These are phyloP conservation scores for Corynascus novoguineensis DNA, from an alignment of 495 filamentous ascomycete genomes.

Conservation along the genomic window DNA sequence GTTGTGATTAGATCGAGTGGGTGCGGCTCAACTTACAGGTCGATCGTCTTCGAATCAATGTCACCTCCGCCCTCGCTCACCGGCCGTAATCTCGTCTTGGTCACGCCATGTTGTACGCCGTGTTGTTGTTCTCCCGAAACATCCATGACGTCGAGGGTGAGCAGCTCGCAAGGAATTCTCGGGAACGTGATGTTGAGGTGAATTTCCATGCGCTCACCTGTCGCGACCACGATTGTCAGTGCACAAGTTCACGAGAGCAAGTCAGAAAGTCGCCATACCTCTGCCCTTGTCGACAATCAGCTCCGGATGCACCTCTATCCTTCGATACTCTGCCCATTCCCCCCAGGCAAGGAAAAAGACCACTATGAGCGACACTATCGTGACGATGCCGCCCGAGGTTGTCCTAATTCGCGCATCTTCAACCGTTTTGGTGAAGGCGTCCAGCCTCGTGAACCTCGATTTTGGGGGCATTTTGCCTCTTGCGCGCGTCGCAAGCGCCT, in stretches of 20 bases:
- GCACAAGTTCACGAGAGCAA: neutral
- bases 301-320: slow-evolving; percentile 82
- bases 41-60: slow-evolving; percentile 66
- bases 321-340: slow-evolving; percentile 91
- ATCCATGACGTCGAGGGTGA: slow-evolving; percentile 98
- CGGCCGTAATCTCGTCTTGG: slow-evolving; percentile 74
- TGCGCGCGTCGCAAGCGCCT: slow-evolving; percentile 10
- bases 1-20: neutral
- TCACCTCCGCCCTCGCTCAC: slow-evolving; percentile 68
- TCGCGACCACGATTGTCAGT: slow-evolving; percentile 13
- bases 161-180: slow-evolving; percentile 84
- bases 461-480: slow-evolving; percentile 52
- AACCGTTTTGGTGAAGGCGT: slow-evolving; percentile 98
- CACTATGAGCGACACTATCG: slow-evolving; percentile 78
- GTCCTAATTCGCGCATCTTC: slow-evolving; percentile 96
- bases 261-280: slow-evolving; percentile 48
- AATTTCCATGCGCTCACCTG: slow-evolving; percentile 96
- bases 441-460: slow-evolving; percentile 89
- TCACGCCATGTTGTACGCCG: slow-evolving; percentile 86
- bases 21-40: slow-evolving; percentile 53
- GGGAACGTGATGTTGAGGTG: slow-evolving; percentile 98
- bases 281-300: slow-evolving; percentile 93
- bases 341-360: slow-evolving; percentile 87
- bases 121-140: slow-evolving; percentile 94
- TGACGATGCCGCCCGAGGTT: slow-evolving; percentile 94